Base-by-base conservation (phyloP, 148 eudicot species). In the Camellia lanceoleosa region DNA sequence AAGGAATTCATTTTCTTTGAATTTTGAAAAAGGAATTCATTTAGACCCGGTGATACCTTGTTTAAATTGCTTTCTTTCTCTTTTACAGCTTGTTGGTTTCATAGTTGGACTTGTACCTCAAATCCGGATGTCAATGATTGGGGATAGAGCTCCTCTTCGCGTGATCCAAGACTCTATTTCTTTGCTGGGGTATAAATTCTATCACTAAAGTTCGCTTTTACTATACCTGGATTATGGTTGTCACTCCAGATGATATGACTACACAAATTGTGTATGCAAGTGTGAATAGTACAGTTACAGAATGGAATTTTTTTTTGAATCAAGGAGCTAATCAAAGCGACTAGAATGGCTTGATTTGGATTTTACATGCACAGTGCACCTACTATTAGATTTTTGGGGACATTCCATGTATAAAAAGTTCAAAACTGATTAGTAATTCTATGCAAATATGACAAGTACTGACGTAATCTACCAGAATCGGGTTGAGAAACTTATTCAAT, bases 141-240 rank as follows among this genome's bases (percentile, higher is more conserved):
- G 97, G 43, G 89, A 90, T 56, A 76, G 77, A 73, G 98, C 97
- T 52, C 97, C 97, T 82, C 86, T 94, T 60, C 97, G 81, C 74
- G 97, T 92, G 54, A 74, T 94, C 71, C 89, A 89, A 80, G 93
- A 92, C 82, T 81, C 95, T 12, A 89, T 85, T 9, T 77, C 87
- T 51, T 80, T 92, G 67, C 58, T 94, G 41, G 97, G 95, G 97
- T 94, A 89, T 70, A 41, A 81, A 68, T 73, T 30, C 61, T 59
- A 69, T 30, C 55, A 15, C 56, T 15, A 60, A 43, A 13, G 49
- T 51, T 46, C 75, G 0, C 12, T 61, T 62, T 18, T 15, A 4
- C 58, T 13, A 9, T 58, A 74, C 46, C 14, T 58, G 11, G 10
- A 8, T 78, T n/a, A 8, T 3, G 78, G 52, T 61, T 2, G 1